Evolutionary conservation across 768 basidiomycete genomes (phyloP).

Genomic region (Agrocybe pediades): DNA sequence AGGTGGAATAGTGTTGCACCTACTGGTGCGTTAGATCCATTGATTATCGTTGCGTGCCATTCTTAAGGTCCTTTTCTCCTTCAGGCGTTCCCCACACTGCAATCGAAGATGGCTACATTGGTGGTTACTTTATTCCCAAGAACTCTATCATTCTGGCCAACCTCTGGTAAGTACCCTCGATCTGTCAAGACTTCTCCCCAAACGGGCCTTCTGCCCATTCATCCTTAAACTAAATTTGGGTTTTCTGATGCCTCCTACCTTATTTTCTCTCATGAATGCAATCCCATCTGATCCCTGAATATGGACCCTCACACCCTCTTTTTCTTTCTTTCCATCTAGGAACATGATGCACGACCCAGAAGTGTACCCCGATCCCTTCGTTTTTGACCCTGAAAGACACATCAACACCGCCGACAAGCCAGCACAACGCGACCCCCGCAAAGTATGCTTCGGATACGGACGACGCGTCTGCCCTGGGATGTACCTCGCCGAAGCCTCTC

Average conservation of each 20-base stretch:
- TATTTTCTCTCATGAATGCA: too few relatives aligned
- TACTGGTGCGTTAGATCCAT: constrained; percentile 27
- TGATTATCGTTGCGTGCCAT: neutral
- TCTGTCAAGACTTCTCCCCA: too few relatives aligned
- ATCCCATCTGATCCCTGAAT: too few relatives aligned
- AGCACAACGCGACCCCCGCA: constrained; percentile 42
- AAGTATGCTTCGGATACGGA: constrained; percentile 47
- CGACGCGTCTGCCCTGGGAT: constrained; percentile 50
- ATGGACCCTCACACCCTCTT: neutral
- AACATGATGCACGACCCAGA: constrained; percentile 52
- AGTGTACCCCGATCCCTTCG: constrained; percentile 48
- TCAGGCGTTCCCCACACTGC: constrained; percentile 48
- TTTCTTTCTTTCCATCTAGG: constrained; percentile 32
- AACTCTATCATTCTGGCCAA: constrained; percentile 47
- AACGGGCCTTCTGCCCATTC: too few relatives aligned
- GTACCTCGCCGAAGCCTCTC: constrained; percentile 52
- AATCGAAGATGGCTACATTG: constrained; percentile 42
- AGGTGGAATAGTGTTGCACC: constrained; percentile 52
- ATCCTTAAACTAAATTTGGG: too few relatives aligned
- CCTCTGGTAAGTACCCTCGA: constrained; percentile 40
- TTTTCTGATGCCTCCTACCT: too few relatives aligned
- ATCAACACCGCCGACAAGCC: constrained; percentile 30
- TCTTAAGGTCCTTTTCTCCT: neutral
- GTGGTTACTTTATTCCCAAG: constrained; percentile 52
- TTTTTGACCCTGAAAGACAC: constrained; percentile 51